Percentiles rank a stretch among this genome's conserved stretches.
Evolutionary conservation across 2,329 filamentous ascomycete species (phyloP).

Genomic region (Penicillium sp.): DNA sequence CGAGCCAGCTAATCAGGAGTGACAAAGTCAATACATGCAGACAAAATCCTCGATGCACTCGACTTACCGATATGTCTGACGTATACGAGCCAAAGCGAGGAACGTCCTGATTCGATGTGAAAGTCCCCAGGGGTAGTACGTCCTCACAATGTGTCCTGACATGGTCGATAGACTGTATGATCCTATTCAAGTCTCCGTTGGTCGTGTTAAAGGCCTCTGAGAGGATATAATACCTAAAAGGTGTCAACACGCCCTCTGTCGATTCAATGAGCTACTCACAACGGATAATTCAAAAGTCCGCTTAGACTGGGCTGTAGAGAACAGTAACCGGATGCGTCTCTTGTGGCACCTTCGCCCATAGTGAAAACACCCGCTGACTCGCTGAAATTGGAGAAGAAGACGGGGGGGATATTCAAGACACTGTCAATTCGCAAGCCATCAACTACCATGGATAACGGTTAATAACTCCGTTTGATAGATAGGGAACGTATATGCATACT

Average conservation of each 20-base stretch:
- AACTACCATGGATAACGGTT: conserved; percentile 16
- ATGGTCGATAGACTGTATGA: conserved; percentile 11
- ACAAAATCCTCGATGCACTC: neutral
- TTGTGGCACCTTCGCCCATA: conserved; percentile 47
- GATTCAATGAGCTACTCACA: conserved; percentile 6
- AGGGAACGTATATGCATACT: conserved; percentile 10
- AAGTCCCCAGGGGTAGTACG: conserved; percentile 49
- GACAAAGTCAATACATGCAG: neutral
- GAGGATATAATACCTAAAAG: conserved; percentile 35
- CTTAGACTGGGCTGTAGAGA: conserved; percentile 42
- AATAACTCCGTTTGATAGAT: neutral
- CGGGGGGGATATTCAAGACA: conserved; percentile 46
- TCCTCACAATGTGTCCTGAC: conserved; percentile 25
- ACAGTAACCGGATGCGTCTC: conserved; percentile 40
- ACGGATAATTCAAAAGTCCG: conserved; percentile 49
- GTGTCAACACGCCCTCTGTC: neutral
- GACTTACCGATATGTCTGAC: conserved; percentile 46
- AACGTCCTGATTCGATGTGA: conserved; percentile 61
- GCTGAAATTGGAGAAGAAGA: conserved; percentile 43
- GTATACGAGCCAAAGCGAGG: conserved; percentile 54
- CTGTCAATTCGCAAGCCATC: conserved; percentile 55
- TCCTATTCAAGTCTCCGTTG: conserved; percentile 28
- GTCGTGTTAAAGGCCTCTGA: conserved; percentile 34
- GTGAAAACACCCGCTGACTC: conserved; percentile 43
- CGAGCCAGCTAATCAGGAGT: conserved; percentile 48